Evolutionary conservation across 495 filamentous ascomycete species (phyloP), one percentile per base, ranked within the genome.

Genomic region (Penicillium ochrochloron): DNA sequence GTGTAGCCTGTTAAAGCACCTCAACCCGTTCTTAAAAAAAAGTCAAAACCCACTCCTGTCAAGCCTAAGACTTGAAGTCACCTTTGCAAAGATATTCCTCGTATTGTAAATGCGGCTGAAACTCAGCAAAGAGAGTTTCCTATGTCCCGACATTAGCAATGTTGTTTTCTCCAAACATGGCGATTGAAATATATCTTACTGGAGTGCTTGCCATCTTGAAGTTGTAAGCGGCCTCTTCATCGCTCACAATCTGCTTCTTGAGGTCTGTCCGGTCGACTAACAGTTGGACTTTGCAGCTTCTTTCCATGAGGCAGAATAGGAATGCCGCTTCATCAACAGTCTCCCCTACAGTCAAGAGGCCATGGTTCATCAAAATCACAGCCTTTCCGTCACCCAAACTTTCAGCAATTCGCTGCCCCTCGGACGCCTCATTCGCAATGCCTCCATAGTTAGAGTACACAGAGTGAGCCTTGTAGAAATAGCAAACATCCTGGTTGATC

Each of bases 311-410:
- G 3, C 75, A 77, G 63, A 86, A 86, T n/a, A 83, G 63, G 61
- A 76, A 86, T 11, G 78, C 83, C 3, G 83, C 84, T 67, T 86
- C 85, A 71, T 86, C 85, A 0, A 85, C 82, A 0, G 82, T 86
- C 12, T 66, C 42, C 2, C 84, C 85, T 4, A 82, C 83, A 0
- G 82, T 85, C 25, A 87, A 63, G 17, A 87, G 67, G 0, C 84
- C 84, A 63, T 87, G 84, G 50, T 86, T 85, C 70, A 80, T 73
- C 29, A 88, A 75, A 17, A 86, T 82, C 10, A 73, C 75, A 6
- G 64, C 70, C 59, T 76, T 84, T 63, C 78, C 79, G 27, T 67
- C 65, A 0, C 83, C 84, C 1, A 88, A 73, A 34, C 79, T 74
- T 19, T 67, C 57, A 15, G 84, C 82, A 65, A 88, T 85, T 44